Evolutionary conservation across 1,284 basidiomycete species (phyloP), one percentile per base, ranked within the genome.

Genomic region (Bondarzewia mesenterica): DNA sequence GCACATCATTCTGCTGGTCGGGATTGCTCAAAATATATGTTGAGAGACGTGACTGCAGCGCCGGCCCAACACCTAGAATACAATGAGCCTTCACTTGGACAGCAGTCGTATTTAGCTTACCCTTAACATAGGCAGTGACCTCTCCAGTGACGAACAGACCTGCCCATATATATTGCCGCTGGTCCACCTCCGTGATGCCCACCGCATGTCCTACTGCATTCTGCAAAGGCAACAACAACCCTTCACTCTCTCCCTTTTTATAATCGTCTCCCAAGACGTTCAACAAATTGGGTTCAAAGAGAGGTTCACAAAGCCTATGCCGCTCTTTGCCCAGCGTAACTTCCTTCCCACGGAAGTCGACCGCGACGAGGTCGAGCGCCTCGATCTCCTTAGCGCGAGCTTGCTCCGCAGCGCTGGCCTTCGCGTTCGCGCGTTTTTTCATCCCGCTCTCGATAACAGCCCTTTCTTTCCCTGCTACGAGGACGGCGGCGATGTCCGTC

Each of bases 231-330:
- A 58, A 53, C 39, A 74, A 54, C 1, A 64, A 58, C 25, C 62
- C 65, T 26, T 48, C 50, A 7, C 44, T 42, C 43, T 50, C 50
- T 26, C 46, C 50, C 38, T 57, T 50, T 25, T 51, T 35, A 22
- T 50, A 48, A 21, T 32, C 42, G 52, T 25, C 56, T 32, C 16
- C 57, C 53, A 70, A 47, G n/a, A 59, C 54, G 2, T 63, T 62
- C 50, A 85, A 64, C 36, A 86, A 56, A 2, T 60, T 65, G 2
- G 89, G 85, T 51, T 93, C 83, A 55, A 93, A 90, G 27, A 97
- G 71, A 7, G 93, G 91, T 61, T 96, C 93, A 60, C 89, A 91
- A 62, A 94, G 85, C 37, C 89, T 76, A 71, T 96, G 92, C 42
- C 93, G 75, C 57, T 93, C 89, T 57, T 89, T 85, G 5, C 93